These are phyloP conservation scores for Cyberlindnera japonica DNA, from an alignment of 805 yeast genomes.

Conservation along the genomic window DNA sequence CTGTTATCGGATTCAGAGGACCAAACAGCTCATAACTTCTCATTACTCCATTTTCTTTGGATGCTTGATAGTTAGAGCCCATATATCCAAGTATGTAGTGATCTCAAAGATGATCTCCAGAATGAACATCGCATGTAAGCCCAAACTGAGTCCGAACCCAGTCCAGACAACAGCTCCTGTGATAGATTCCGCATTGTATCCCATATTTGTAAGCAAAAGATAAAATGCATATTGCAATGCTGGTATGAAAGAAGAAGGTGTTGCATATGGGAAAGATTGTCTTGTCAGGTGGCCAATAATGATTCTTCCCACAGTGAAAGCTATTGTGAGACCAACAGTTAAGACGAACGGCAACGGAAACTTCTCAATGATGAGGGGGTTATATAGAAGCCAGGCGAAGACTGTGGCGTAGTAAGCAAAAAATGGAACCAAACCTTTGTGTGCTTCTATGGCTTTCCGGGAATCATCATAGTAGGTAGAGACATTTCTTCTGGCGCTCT, in stretches of 20 bases:
- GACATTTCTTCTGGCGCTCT: conserved; percentile 63
- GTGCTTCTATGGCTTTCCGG: conserved; percentile 33
- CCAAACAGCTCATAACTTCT: too few relatives aligned
- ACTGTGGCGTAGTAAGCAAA: conserved; percentile 33
- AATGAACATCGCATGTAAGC: conserved; percentile 68
- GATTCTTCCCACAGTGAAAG: conserved; percentile 87
- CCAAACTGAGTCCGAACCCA: conserved; percentile 64
- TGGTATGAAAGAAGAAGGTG: conserved; percentile 71
- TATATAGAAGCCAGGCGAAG: conserved; percentile 41
- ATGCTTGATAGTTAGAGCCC: conserved; percentile 80
- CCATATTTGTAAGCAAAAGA: conserved; percentile 24
- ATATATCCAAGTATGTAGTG: conserved; percentile 77
- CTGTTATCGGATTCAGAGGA: too few relatives aligned
- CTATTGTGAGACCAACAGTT: conserved; percentile 71
- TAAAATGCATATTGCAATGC: conserved; percentile 38
- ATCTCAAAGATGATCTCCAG: conserved; percentile 76
- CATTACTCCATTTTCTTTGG: conserved; percentile 44
- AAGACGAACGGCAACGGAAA: conserved; percentile 54
- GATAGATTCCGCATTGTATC: conserved; percentile 37
- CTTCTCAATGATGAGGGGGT: conserved; percentile 40
- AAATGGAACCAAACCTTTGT: conserved; percentile 66
- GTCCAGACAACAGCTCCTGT: conserved; percentile 55
- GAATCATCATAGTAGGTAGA: conserved; percentile 38
- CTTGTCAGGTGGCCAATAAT: conserved; percentile 81
- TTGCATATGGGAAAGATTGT: conserved; percentile 70